Conservation (phyloP, 73 alveolate genomes). For the Paramecium biaurelia region DNA sequence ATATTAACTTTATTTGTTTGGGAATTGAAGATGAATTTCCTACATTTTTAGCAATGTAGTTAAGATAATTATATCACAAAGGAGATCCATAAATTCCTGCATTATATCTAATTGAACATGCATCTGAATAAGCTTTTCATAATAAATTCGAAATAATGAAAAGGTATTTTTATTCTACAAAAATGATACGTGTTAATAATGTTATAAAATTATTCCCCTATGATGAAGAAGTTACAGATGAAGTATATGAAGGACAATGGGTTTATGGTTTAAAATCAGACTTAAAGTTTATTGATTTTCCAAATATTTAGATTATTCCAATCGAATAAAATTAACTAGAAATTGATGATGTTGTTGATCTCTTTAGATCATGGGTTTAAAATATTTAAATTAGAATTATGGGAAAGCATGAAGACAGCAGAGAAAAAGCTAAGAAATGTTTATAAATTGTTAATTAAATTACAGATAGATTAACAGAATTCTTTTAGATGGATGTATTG, state of each 20-base stretch:
- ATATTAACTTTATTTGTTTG: constrained; percentile 46
- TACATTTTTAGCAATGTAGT: constrained; percentile 44
- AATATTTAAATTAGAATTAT: constrained; percentile 11
- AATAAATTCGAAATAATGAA: constrained; percentile 58
- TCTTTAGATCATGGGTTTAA: constrained; percentile 59
- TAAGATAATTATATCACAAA: constrained; percentile 47
- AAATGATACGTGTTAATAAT: not conserved
- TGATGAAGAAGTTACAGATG: constrained; percentile 46
- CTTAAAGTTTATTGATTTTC: not conserved
- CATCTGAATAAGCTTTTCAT: constrained; percentile 38
- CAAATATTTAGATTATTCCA: not conserved
- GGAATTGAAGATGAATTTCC: constrained; percentile 54
- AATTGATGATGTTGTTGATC: constrained; percentile 51
- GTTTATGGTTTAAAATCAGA: not conserved
- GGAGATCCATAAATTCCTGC: constrained; percentile 63
- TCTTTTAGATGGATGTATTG: constrained; percentile 7
- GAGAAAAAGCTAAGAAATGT: constrained; percentile 21
- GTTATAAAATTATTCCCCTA: constrained; percentile 34
- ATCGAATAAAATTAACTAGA: not conserved
- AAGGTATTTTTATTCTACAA: constrained; percentile 26
- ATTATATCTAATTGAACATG: constrained; percentile 49
- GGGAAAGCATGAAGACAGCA: not conserved
- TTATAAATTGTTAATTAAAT: not conserved
- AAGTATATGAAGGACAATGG: constrained; percentile 58
- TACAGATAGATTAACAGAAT: constrained; percentile 7